Conservation (phyloP, 805 yeast species). For the Candida vartiovaarae region DNA sequence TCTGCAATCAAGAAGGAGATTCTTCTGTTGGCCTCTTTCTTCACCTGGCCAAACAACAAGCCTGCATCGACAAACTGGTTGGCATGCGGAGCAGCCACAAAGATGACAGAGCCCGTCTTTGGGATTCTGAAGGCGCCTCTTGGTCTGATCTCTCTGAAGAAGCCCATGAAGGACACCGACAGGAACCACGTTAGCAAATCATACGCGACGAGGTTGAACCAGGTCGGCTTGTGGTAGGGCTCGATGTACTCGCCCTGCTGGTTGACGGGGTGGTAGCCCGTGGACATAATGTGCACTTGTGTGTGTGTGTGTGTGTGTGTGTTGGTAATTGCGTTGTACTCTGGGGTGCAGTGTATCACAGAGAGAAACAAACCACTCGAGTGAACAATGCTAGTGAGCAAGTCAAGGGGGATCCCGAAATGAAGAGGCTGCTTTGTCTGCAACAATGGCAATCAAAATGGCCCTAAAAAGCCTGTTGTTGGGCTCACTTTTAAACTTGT, state of each 20-base stretch:
- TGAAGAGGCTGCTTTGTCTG: no score
- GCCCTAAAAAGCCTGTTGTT: no score
- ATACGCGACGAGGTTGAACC: conserved; percentile 2
- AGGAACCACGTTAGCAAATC: conserved; percentile 48
- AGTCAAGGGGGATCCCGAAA: no score
- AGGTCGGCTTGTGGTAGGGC: conserved; percentile 1
- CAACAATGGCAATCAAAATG: no score
- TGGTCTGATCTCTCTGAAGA: conserved; percentile 83
- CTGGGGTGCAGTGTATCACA: no score
- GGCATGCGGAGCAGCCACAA: conserved; percentile 98
- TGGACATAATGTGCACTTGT: no score
- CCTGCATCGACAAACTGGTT: conserved; percentile 81
- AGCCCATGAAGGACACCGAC: conserved; percentile 46
- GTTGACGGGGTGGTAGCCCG: background rate
- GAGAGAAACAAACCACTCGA: no score
- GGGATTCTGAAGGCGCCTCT: conserved; percentile 78
- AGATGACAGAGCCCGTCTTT: conserved; percentile 72
- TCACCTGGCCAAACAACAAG: conserved; percentile 75
- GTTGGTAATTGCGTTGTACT: no score
- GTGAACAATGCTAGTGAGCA: no score
- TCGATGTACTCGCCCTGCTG: background rate
- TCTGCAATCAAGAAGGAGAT: conserved; percentile 84
- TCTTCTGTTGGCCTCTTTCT: conserved; percentile 56
- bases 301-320: no score
- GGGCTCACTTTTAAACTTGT: no score